Conservation (phyloP, 176 grass and related monocot genomes). For the Melocanna baccifera region DNA sequence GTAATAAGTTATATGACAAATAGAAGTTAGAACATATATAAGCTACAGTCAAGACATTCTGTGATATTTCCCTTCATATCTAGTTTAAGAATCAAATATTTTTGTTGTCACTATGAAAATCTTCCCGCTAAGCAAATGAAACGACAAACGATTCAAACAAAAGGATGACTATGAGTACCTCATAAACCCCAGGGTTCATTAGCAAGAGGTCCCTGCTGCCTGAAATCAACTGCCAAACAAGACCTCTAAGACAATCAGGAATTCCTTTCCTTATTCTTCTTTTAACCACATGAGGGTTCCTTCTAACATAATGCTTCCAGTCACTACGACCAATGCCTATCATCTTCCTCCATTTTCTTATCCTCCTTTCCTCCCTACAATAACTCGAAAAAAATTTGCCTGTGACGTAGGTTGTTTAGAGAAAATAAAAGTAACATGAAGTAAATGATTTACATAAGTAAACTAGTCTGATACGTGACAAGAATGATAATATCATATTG, state of each 20-base stretch:
- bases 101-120: not conserved
- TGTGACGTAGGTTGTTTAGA: constrained; percentile 6
- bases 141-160: not conserved
- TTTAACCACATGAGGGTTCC: constrained; percentile 83
- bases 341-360: constrained; percentile 99
- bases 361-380: constrained; percentile 69
- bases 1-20: not conserved
- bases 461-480: not conserved
- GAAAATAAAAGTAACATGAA: not conserved
- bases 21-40: not conserved
- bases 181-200: constrained; percentile 86
- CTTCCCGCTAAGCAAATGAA: not conserved
- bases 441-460: not conserved
- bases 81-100: not conserved
- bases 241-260: constrained; percentile 93
- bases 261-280: constrained; percentile 92
- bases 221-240: constrained; percentile 98
- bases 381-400: not conserved
- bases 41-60: not conserved
- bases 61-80: not conserved
- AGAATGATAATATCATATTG: not conserved
- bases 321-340: constrained; percentile 91
- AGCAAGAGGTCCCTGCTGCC: constrained; percentile 88
- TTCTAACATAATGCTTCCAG: constrained; percentile 93
- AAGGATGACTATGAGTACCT: constrained; percentile 45